phyloP scores from a whole-genome alignment of 139 green algal species.

The Micractinium conductrix region DNA sequence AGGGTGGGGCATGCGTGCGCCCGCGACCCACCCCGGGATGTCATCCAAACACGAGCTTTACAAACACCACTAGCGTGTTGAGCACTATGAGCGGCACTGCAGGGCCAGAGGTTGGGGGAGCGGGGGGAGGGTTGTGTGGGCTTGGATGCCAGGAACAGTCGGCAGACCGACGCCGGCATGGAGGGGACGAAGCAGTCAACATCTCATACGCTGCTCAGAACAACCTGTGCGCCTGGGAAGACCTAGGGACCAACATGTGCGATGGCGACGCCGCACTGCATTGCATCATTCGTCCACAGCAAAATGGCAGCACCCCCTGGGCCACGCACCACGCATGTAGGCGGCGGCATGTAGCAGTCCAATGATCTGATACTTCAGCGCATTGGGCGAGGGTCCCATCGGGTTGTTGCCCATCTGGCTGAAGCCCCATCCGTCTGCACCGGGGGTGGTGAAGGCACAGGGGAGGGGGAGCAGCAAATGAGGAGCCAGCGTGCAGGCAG shows the following conservation, averaged over 20 bases:
- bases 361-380: constrained; percentile 87
- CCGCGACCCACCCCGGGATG: not conserved
- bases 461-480: too few species aligned
- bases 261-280: too few species aligned
- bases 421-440: constrained; percentile 88
- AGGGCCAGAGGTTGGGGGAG: not conserved
- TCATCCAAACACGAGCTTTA: constrained; percentile 83
- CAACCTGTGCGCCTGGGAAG: too few species aligned
- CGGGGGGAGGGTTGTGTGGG: not conserved
- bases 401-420: constrained; percentile 69
- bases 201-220: too few species aligned
- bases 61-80: constrained; percentile 79
- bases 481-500: not conserved
- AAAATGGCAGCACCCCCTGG: too few species aligned
- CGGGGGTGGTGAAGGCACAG: too few species aligned
- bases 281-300: too few species aligned
- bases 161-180: too few species aligned
- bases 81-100: constrained; percentile 79
- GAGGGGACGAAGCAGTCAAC: too few species aligned
- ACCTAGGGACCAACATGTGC: too few species aligned
- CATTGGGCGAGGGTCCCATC: constrained; percentile 46
- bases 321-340: constrained; percentile 90
- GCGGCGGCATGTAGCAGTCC: constrained; percentile 84
- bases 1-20: not conserved
- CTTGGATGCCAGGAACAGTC: too few species aligned